Evolutionary conservation across 2,329 filamentous ascomycete species (phyloP).

Genomic region (Ascochyta fabae): DNA sequence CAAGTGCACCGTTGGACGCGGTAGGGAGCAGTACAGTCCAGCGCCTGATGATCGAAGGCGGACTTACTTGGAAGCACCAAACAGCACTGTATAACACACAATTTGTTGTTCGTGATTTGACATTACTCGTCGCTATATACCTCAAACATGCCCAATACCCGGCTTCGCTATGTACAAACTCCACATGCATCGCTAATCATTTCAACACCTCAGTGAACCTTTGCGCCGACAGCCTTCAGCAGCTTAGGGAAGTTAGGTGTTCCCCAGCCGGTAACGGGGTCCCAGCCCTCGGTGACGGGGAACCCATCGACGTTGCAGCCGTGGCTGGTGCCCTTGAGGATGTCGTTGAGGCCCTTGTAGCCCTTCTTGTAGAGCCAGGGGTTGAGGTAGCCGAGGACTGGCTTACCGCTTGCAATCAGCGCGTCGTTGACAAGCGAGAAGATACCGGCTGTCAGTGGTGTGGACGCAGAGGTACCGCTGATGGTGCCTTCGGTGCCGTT

Average conservation of each 20-base stretch:
- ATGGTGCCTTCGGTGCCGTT: slow-evolving; percentile 49
- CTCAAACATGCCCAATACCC: background rate
- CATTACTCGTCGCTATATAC: slow-evolving; percentile 14
- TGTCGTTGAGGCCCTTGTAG: slow-evolving; percentile 59
- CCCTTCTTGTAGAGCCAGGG: slow-evolving; percentile 64
- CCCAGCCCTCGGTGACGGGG: slow-evolving; percentile 46
- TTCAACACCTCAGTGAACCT: slow-evolving; percentile 10
- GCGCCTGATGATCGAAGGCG: too few relatives aligned
- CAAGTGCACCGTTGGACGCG: too few relatives aligned
- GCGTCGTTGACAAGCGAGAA: slow-evolving; percentile 69
- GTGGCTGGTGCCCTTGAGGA: slow-evolving; percentile 44
- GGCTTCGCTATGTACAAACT: slow-evolving; percentile 5
- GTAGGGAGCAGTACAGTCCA: too few relatives aligned
- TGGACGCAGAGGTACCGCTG: slow-evolving; percentile 62
- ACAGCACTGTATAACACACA: too few relatives aligned
- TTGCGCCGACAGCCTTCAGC: slow-evolving; percentile 30
- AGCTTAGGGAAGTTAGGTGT: slow-evolving; percentile 43
- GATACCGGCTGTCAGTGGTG: slow-evolving; percentile 65
- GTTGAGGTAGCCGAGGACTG: slow-evolving; percentile 64
- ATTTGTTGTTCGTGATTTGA: slow-evolving; percentile 10
- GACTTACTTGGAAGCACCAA: too few relatives aligned
- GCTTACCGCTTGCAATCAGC: slow-evolving; percentile 57
- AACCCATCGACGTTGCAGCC: slow-evolving; percentile 51
- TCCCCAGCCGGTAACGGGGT: slow-evolving; percentile 47
- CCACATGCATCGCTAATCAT: background rate